Evolutionary conservation across 1,284 basidiomycete genomes (phyloP), one percentile per base, ranked within the genome.

Genomic region (Puccinia polysora): DNA sequence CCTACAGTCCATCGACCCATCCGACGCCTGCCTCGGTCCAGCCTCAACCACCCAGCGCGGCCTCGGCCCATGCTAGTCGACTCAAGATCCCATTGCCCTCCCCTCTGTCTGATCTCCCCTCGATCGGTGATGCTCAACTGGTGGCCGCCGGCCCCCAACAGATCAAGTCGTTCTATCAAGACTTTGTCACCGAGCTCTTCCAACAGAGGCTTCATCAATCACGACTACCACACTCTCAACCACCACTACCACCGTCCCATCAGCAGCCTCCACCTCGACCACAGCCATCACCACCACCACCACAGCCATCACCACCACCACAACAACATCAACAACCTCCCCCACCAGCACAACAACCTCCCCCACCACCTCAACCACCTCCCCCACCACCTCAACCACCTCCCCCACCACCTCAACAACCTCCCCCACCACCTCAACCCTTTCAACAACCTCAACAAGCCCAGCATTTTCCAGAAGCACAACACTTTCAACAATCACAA

Each of bases 111-210:
- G 15, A 53, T 8, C 8, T 49, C 40, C n/a, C n/a, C n/a, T n/a
- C n/a, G n/a, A n/a, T n/a, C n/a, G n/a, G n/a, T n/a, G n/a, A n/a
- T n/a, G n/a, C n/a, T n/a, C n/a, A n/a, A n/a, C n/a, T n/a, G n/a
- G n/a, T n/a, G n/a, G n/a, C 28, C 7, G 8, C 56, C 40, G 30
- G 40, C 32, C 40, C 30, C 30, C 34, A 34, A 18, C 23, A 60
- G 20, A 60, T 69, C 67, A 69, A 60, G 55, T 59, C 67, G 36
- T 60, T 69, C 25, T 49, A 69, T 32, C 40, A 30, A n/a, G 32
- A 49, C 32, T 60, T 63, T 14, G 38, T 62, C 34, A 28, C 45
- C 14, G 34, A 53, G 52, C 38, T 50, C 14, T 43, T 62, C 43
- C 68, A 63, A n/a, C 68, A 60, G 10, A 47, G 38, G 28, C 64